phyloP scores from a whole-genome alignment of 768 basidiomycete species.

The Gloeopeniophorella convolvens region DNA sequence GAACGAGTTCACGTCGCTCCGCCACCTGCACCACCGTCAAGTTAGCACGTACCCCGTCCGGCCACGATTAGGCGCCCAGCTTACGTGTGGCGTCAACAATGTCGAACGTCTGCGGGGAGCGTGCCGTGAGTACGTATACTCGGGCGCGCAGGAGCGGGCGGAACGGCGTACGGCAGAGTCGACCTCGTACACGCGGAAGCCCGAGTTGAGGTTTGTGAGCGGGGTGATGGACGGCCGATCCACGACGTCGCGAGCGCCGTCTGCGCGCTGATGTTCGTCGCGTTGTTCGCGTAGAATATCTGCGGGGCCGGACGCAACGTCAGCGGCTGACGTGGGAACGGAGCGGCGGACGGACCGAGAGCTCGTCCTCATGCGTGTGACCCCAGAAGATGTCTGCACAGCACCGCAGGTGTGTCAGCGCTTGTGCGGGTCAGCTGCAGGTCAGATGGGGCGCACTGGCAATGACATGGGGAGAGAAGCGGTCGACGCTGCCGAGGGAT shows the following conservation, averaged over 20 bases:
- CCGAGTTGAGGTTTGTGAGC: slow-evolving; percentile 63
- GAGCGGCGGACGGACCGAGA: slow-evolving; percentile 48
- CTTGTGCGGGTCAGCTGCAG: neutral
- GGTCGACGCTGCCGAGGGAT: slow-evolving; percentile 47
- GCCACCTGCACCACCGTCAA: slow-evolving; percentile 43
- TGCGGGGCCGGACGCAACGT: slow-evolving; percentile 22
- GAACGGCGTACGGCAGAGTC: slow-evolving; percentile 51
- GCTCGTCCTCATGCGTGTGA: slow-evolving; percentile 69
- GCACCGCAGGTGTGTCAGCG: slow-evolving; percentile 12
- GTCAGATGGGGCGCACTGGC: slow-evolving; percentile 44
- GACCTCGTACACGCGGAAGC: slow-evolving; percentile 68
- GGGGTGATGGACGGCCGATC: slow-evolving; percentile 69
- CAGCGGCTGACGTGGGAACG: neutral
- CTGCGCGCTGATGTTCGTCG: slow-evolving; percentile 46
- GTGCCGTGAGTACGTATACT: neutral
- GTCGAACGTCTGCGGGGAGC: slow-evolving; percentile 57
- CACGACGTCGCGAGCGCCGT: slow-evolving; percentile 52
- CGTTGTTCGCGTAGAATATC: slow-evolving; percentile 74
- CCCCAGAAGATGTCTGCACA: slow-evolving; percentile 66
- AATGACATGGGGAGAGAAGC: slow-evolving; percentile 74
- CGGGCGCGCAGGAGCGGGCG: neutral
- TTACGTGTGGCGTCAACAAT: slow-evolving; percentile 75
- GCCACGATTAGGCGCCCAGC: slow-evolving; percentile 22
- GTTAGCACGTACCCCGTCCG: neutral
- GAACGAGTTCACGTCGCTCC: slow-evolving; percentile 53